phyloP scores from a whole-genome alignment of 2,329 filamentous ascomycete genomes.

The Penicillium griseofulvum region DNA sequence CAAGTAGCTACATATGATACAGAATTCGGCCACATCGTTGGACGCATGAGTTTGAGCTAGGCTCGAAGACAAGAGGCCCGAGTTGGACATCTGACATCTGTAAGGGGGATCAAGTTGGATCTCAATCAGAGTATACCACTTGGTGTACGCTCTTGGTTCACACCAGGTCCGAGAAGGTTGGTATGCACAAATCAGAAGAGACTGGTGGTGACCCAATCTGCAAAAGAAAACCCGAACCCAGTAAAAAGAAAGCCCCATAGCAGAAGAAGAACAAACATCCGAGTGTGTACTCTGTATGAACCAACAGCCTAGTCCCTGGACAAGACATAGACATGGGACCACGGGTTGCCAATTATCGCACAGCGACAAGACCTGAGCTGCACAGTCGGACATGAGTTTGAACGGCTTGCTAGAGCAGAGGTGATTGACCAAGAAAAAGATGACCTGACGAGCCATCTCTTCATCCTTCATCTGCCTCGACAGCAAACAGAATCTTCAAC shows the following conservation, averaged over 20 bases:
- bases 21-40: background rate
- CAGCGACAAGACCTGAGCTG: background rate
- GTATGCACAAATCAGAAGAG: background rate
- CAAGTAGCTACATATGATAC: background rate
- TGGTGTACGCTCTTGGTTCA: background rate
- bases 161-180: background rate
- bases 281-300: background rate
- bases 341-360: background rate
- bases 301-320: background rate
- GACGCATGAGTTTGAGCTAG: background rate
- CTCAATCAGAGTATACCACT: background rate
- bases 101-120: background rate
- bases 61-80: background rate
- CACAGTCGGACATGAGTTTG: background rate
- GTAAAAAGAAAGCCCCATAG: background rate
- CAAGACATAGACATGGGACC: background rate
- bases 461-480: conserved; percentile 32
- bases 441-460: background rate
- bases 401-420: background rate
- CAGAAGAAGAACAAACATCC: background rate
- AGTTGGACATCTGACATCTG: background rate
- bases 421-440: background rate
- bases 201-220: background rate
- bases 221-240: background rate
- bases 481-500: conserved; percentile 59